phyloP scores from a whole-genome alignment of 257 asterid species.

The Salvia rosmarinus region DNA sequence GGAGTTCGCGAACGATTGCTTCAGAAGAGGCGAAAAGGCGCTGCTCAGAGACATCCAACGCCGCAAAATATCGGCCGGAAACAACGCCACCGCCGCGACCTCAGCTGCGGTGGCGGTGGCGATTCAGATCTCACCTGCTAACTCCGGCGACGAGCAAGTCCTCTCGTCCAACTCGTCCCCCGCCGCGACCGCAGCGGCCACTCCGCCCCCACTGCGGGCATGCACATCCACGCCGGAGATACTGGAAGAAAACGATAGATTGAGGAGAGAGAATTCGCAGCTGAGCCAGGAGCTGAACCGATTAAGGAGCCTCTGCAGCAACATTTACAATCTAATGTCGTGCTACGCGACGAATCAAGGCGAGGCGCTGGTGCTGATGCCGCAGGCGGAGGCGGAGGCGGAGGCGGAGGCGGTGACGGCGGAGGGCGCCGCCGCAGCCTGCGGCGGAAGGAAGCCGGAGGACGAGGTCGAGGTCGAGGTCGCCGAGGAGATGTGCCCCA shows the following conservation, averaged over 20 bases:
- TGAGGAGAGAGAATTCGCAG: conserved; percentile 69
- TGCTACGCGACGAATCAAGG: conserved; percentile 41
- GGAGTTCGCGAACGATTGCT: conserved; percentile 84
- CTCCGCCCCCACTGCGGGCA: conserved; percentile 38
- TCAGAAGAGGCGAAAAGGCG: conserved; percentile 62
- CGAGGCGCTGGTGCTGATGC: conserved; percentile 39
- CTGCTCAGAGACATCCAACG: conserved; percentile 73
- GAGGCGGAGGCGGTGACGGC: too few species aligned
- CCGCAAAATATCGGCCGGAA: conserved; percentile 57
- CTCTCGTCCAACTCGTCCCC: conserved; percentile 79
- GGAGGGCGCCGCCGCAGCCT: conserved; percentile 28
- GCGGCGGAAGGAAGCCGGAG: conserved; percentile 26
- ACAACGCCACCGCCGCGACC: conserved; percentile 22
- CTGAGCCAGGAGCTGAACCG: conserved; percentile 53
- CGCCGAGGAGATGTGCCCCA: conserved; percentile 41
- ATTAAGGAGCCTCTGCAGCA: conserved; percentile 56
- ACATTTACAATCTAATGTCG: conserved; percentile 62
- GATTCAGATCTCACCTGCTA: conserved; percentile 56
- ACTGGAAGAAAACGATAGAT: conserved; percentile 65
- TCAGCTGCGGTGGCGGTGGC: conserved; percentile 13
- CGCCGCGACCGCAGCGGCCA: conserved; percentile 32
- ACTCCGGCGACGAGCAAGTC: conserved; percentile 77
- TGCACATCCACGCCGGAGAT: conserved; percentile 53
- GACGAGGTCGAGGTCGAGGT: conserved; percentile 27
- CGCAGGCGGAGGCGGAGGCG: conserved; percentile 34